Percentiles rank a stretch among this genome's conserved stretches.
These are phyloP conservation scores for Phialophora macrospora DNA, from an alignment of 2,329 filamentous ascomycete genomes.

Conservation along the genomic window DNA sequence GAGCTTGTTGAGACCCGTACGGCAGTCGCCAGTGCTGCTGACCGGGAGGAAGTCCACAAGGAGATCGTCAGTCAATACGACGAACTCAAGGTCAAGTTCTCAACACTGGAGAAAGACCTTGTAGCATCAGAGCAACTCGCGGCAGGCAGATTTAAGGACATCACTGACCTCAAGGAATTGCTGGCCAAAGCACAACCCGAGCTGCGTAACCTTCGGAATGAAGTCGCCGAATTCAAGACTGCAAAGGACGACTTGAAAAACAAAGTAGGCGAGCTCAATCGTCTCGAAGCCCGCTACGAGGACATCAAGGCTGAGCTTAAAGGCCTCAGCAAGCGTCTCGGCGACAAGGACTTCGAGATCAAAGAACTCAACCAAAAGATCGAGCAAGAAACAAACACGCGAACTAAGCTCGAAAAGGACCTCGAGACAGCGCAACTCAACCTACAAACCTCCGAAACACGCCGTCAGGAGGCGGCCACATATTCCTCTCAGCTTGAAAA, in stretches of 20 bases:
- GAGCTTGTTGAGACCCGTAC: constrained; percentile 66
- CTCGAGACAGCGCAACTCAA: constrained; percentile 76
- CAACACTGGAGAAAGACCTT: constrained; percentile 78
- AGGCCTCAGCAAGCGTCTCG: constrained; percentile 69
- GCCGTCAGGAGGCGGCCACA: constrained; percentile 77
- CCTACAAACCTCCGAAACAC: constrained; percentile 74
- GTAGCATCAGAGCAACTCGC: constrained; percentile 85
- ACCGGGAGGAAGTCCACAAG: constrained; percentile 52
- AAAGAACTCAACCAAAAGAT: constrained; percentile 78
- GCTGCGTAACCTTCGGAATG: constrained; percentile 75
- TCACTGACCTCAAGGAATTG: constrained; percentile 77
- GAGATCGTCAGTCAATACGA: constrained; percentile 53
- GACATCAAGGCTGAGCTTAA: constrained; percentile 77
- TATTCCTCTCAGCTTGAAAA: constrained; percentile 71
- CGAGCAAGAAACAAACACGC: constrained; percentile 71
- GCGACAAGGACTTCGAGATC: constrained; percentile 78
- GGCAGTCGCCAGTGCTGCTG: constrained; percentile 52
- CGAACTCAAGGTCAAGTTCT: constrained; percentile 72
- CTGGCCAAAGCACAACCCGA: constrained; percentile 87
- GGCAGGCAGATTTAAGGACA: constrained; percentile 83
- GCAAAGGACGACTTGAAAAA: constrained; percentile 74
- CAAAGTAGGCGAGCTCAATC: constrained; percentile 67
- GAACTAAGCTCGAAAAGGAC: constrained; percentile 77
- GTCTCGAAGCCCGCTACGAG: constrained; percentile 80
- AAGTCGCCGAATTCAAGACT: constrained; percentile 74